Evolutionary conservation across 2,329 filamentous ascomycete genomes (phyloP), one percentile per base, ranked within the genome.

Genomic region (Sporothrix schenckii): DNA sequence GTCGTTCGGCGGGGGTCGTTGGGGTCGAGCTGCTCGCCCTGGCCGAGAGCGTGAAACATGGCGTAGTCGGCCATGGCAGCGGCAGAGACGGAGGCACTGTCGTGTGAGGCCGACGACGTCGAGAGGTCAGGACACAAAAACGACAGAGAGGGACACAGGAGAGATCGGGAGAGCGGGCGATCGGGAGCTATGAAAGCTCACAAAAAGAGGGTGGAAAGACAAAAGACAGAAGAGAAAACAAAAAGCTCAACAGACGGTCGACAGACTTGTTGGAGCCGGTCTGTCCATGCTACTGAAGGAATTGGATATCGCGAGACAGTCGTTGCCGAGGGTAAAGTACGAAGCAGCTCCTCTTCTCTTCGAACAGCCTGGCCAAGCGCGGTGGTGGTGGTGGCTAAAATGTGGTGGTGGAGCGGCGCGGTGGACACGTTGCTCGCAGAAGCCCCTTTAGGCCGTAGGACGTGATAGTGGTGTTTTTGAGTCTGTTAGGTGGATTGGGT

Each of bases 11-110:
- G 78, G 76, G 84, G 80, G 80, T 86, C 79, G 79, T 85, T 81
- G 79, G 85, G 80, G 74, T 88, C 83, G 74, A 83, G 76, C 73
- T 81, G 80, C 69, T 83, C 83, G 76, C 81, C 82, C 75, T 85
- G 81, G 60, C 83, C 84, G 65, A 86, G 80, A 75, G 83, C 78
- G 75, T 86, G 83, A 77, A 85, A 87, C 80, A 82, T 82, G 74
- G 81, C 78, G 76, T 85, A 82, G 74, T 86, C 83, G 72, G 77
- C 73, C 78, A 80, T 80, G 39, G 56, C 70, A 60, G 66, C 24
- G 27, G 54, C 4, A 24, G 27, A 10, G 30, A 47, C 14, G 50
- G 19, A 47, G 52, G 47, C 56, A 24, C 21, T 34, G 50, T 11
- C 11, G 21, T 24, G 50, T 44, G 49, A 41, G 60, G 50, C 10